Conservation (phyloP, 1,284 basidiomycete species). For the Cystobasidium sp. region DNA sequence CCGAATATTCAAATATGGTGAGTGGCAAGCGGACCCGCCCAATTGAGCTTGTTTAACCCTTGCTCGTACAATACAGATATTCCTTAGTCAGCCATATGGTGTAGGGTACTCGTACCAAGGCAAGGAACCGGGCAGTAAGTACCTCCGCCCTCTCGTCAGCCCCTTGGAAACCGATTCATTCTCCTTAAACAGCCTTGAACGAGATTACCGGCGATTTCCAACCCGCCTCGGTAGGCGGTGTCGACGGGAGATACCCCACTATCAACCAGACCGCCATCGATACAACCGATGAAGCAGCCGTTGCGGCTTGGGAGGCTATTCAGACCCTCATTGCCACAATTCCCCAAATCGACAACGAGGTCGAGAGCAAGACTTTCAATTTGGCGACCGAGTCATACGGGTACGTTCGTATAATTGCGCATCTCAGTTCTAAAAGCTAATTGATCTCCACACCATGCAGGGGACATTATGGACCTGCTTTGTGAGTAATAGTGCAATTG, state of each 20-base stretch:
- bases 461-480: conserved; percentile 37
- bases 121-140: conserved; percentile 24
- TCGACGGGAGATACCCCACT: conserved; percentile 23
- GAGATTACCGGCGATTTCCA: conserved; percentile 25
- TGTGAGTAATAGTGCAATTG: background rate
- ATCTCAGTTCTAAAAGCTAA: background rate
- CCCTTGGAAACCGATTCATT: background rate
- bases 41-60: background rate
- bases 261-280: conserved; percentile 26
- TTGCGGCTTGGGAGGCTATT: conserved; percentile 38
- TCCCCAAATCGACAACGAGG: conserved; percentile 27
- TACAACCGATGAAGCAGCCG: conserved; percentile 34
- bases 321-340: conserved; percentile 30
- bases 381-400: conserved; percentile 34
- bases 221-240: conserved; percentile 9
- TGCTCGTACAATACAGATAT: conserved; percentile 9
- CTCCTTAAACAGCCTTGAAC: conserved; percentile 9
- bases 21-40: background rate
- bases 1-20: conserved; percentile 29
- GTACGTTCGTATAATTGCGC: background rate
- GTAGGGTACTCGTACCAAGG: conserved; percentile 34
- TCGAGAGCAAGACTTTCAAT: conserved; percentile 34
- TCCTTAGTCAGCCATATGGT: conserved; percentile 37
- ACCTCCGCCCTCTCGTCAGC: background rate
- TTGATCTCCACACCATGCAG: background rate